Evolutionary conservation across 495 filamentous ascomycete species (phyloP).

Genomic region (Pyrenula aspistea): DNA sequence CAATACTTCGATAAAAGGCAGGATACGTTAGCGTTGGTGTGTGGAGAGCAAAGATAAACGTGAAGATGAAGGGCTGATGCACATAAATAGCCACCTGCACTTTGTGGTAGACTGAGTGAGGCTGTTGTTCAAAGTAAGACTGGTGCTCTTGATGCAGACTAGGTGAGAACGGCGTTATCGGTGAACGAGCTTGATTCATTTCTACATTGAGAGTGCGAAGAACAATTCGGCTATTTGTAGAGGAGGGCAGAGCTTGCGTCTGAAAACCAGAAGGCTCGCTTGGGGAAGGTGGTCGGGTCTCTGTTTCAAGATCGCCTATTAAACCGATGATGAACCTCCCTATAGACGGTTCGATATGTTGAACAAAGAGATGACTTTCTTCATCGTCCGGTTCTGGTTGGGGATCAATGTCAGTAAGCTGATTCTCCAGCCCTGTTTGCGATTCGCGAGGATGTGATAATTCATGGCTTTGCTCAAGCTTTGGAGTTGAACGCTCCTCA

Average conservation of each 20-base stretch:
- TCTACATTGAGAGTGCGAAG: slow-evolving; percentile 38
- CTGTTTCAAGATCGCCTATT: slow-evolving; percentile 41
- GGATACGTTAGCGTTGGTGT: slow-evolving; percentile 55
- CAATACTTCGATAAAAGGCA: slow-evolving; percentile 67
- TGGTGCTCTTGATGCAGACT: background rate
- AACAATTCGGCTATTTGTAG: slow-evolving; percentile 29
- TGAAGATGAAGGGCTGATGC: slow-evolving; percentile 81
- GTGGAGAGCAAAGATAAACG: slow-evolving; percentile 68
- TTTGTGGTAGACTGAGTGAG: background rate
- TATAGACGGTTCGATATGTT: slow-evolving; percentile 8
- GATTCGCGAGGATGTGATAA: background rate
- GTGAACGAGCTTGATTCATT: background rate
- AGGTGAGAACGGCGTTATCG: background rate
- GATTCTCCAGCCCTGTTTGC: background rate
- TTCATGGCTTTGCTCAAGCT: background rate
- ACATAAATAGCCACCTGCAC: slow-evolving; percentile 23
- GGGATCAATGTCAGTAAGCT: slow-evolving; percentile 20
- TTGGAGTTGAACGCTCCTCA: background rate
- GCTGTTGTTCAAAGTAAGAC: background rate
- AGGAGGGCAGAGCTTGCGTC: slow-evolving; percentile 10
- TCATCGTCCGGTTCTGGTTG: slow-evolving; percentile 17
- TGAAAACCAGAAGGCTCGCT: background rate
- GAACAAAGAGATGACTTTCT: slow-evolving; percentile 12
- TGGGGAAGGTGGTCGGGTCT: background rate
- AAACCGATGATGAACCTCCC: slow-evolving; percentile 67